phyloP scores from a whole-genome alignment of 2,329 filamentous ascomycete genomes.

The Trichothecium sympodiale region DNA sequence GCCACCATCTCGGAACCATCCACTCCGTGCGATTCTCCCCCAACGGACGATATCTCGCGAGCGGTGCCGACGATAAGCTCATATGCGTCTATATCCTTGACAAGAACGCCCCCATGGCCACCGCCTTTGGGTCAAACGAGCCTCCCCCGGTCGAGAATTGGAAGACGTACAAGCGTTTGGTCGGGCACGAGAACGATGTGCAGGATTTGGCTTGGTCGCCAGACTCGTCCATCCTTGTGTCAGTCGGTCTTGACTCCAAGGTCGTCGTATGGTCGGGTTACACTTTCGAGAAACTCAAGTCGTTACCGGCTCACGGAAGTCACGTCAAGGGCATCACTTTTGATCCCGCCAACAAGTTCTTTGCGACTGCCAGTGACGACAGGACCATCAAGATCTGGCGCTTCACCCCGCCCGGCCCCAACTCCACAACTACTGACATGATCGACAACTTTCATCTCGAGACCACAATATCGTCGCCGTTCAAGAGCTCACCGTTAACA shows the following conservation, averaged over 20 bases:
- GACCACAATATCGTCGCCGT: constrained; percentile 79
- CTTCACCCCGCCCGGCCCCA: constrained; percentile 82
- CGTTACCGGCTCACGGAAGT: constrained; percentile 82
- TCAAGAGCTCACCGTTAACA: constrained; percentile 82
- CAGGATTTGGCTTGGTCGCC: constrained; percentile 96
- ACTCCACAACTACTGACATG: constrained; percentile 89
- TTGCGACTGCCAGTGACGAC: constrained; percentile 95
- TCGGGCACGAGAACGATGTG: constrained; percentile 97
- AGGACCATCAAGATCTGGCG: constrained; percentile 93
- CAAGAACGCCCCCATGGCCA: constrained; percentile 64
- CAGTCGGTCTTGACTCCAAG: constrained; percentile 93
- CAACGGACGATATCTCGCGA: constrained; percentile 89
- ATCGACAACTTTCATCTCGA: constrained; percentile 94
- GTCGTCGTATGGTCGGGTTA: constrained; percentile 97
- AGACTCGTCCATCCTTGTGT: constrained; percentile 91
- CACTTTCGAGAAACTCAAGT: constrained; percentile 97
- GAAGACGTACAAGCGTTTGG: constrained; percentile 87
- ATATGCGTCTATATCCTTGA: constrained; percentile 95
- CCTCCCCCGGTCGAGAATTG: constrained; percentile 92
- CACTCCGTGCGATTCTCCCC: constrained; percentile 95
- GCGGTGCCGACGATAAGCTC: constrained; percentile 96
- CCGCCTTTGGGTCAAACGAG: constrained; percentile 83
- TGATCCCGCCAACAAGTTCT: constrained; percentile 97
- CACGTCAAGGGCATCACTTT: constrained; percentile 99
- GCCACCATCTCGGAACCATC: constrained; percentile 94